These are phyloP conservation scores for Didymella segeticola DNA, from an alignment of 2,329 filamentous ascomycete genomes.

Conservation along the genomic window DNA sequence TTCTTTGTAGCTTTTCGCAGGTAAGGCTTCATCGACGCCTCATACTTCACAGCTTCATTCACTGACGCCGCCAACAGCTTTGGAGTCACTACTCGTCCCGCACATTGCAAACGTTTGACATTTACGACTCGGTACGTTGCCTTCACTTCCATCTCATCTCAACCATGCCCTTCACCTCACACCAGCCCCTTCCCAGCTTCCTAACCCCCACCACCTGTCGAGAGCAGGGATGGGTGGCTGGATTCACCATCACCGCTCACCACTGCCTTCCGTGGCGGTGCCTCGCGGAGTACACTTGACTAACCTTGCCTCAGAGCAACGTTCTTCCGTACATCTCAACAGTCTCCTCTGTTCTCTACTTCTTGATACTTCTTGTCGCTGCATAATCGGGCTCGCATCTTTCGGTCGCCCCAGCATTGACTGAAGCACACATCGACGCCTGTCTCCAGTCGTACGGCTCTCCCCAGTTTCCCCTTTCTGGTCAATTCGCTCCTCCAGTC, in stretches of 20 bases:
- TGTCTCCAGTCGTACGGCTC: slow-evolving; percentile 4
- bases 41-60: neutral
- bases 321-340: slow-evolving; percentile 43
- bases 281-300: slow-evolving; percentile 3
- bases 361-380: slow-evolving; percentile 25
- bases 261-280: neutral
- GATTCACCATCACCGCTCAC: slow-evolving; percentile 32
- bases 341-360: slow-evolving; percentile 22
- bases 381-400: slow-evolving; percentile 14
- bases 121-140: slow-evolving; percentile 48
- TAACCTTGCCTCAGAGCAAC: slow-evolving; percentile 35
- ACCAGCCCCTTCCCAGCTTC: slow-evolving; percentile 1
- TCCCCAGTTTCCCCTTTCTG: neutral
- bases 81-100: slow-evolving; percentile 50
- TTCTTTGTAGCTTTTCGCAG: slow-evolving; percentile 55
- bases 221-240: slow-evolving; percentile 7
- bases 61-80: slow-evolving; percentile 43
- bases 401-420: slow-evolving; percentile 13
- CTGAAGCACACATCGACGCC: slow-evolving; percentile 3
- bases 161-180: slow-evolving; percentile 19
- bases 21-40: slow-evolving; percentile 27
- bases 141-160: slow-evolving; percentile 10
- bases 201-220: slow-evolving; percentile 4
- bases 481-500: neutral
- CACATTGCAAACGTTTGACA: slow-evolving; percentile 51